Evolutionary conservation across 176 grass and related monocot genomes (phyloP).

Genomic region (Musa troglodytarum): DNA sequence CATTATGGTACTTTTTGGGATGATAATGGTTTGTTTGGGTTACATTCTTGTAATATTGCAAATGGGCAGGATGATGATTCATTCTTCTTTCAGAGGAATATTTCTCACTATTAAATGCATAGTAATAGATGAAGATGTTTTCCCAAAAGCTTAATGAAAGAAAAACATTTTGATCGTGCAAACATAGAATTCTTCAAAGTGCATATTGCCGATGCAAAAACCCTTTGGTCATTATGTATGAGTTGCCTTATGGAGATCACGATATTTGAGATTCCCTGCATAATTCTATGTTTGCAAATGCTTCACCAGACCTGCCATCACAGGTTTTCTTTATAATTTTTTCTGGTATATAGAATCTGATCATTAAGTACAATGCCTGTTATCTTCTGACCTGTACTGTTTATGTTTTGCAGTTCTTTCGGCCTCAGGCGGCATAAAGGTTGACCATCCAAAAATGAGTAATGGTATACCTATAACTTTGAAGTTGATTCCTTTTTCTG

Average conservation of each 20-base stretch:
- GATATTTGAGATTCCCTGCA: too few species aligned
- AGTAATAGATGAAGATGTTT: background rate
- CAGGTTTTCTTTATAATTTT: too few species aligned
- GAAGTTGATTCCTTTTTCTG: background rate
- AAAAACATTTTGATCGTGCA: background rate
- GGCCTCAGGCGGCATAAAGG: constrained; percentile 88
- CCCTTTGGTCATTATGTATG: background rate
- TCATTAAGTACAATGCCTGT: background rate
- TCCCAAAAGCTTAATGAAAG: background rate
- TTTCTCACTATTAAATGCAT: too few species aligned
- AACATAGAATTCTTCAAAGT: too few species aligned
- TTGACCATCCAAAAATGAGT: constrained; percentile 58
- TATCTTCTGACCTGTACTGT: constrained; percentile 16
- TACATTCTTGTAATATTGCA: too few species aligned
- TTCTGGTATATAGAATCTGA: too few species aligned
- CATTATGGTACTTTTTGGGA: background rate
- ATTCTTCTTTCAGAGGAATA: too few species aligned
- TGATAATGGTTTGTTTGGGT: too few species aligned
- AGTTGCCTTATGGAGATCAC: background rate
- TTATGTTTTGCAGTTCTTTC: constrained; percentile 72
- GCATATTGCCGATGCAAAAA: too few species aligned
- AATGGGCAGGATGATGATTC: too few species aligned
- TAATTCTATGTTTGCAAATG: too few species aligned
- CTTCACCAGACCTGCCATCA: too few species aligned
- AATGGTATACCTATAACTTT: constrained; percentile 30